Base-by-base conservation (phyloP, 768 basidiomycete genomes). In the Tylopilus sp. region DNA sequence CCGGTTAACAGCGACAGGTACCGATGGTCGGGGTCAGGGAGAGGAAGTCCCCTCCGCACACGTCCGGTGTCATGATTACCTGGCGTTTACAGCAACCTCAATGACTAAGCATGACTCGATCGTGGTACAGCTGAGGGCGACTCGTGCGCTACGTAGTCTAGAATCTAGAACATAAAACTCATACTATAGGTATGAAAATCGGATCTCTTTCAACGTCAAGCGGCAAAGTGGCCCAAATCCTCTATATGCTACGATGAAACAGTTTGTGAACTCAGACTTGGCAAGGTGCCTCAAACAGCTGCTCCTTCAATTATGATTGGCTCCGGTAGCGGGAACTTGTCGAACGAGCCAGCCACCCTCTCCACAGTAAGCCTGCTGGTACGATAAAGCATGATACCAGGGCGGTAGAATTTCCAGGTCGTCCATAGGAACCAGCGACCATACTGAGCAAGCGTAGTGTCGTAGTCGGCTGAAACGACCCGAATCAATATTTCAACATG, bases 351-450 rank as follows among this genome's bases (percentile, higher is more conserved):
- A 39, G 77, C 80, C 13, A 74, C 63, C 39, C 67, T 71, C 69
- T 83, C 81, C 17, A 85, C 61, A 43, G 70, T 57, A 25, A 40
- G 51, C 57, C 71, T 69, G 21, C 55, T 66, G 38, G 5, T 17
- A 18, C 60, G 65, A 42, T 69, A 69, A 31, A 57, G 57, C 40
- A 70, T 45, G 9, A 75, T 61, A 36, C 75, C 67, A 0, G 85
- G 85, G 18, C 77, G 67, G 60, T 86, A 88, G 59, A 78, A 88
- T 48, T 67, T 66, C 52, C 74, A 70, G 4, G 79, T 79, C 55
- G 86, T 90, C 87, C 87, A 90, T 47, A 89, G 71, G 74, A 90
- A 90, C 61, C 77, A 67, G 36, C 87, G 80, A 21, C 83, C 76
- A 61, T 88, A 78, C 58, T 78, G 78, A 13, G 80, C 74, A 20